Base-by-base conservation (phyloP, 1,284 basidiomycete genomes). In the Apiotrichum akiyoshidainum region DNA sequence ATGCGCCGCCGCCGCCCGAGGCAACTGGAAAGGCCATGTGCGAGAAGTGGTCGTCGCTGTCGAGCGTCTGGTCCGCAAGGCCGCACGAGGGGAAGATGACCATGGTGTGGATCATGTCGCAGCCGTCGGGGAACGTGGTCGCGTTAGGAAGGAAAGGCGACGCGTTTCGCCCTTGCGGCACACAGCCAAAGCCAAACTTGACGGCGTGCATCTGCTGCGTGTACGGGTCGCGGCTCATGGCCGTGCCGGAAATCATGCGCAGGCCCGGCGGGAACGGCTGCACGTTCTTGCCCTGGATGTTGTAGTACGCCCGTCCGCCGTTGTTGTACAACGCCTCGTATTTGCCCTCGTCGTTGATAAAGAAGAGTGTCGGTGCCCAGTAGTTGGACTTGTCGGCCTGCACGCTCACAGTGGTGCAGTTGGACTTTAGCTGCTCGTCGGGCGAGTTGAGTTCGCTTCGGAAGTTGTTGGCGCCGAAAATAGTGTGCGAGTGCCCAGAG, bases 361-460 rank as follows among this genome's bases (percentile, higher is more conserved):
- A 77, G 70, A 79, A 81, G 10, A 80, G 64, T 48, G 78, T 68
- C 63, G 74, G 73, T 3, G 65, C 49, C 72, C 75, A 75, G 59
- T 75, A 76, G 63, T 72, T 78, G n/a, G 70, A 72, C 64, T 68
- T 70, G 61, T 76, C 74, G 52, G 60, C 70, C 14, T 61, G 56
- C 19, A 55, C 26, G 40, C 35, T 13, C 6, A 60, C 54, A 2
- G 69, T 65, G 4, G 68, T 65, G 57, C 75, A 76, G 12, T 67
- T 54, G 17, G 71, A 63, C 1, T 52, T 37, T 16, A 58, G 53
- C 52, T 68, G 67, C 40, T 63, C 57, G 0, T 55, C 59, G 10
- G 63, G 60, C 16, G 47, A 56, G 59, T 66, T 67, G 49, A 65
- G 57, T 13, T 60, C 58, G 72, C 72, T 46, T 34, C 49, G 57